Conservation (phyloP, 352 stramenopile genomes). For the Phytophthora melonis region DNA sequence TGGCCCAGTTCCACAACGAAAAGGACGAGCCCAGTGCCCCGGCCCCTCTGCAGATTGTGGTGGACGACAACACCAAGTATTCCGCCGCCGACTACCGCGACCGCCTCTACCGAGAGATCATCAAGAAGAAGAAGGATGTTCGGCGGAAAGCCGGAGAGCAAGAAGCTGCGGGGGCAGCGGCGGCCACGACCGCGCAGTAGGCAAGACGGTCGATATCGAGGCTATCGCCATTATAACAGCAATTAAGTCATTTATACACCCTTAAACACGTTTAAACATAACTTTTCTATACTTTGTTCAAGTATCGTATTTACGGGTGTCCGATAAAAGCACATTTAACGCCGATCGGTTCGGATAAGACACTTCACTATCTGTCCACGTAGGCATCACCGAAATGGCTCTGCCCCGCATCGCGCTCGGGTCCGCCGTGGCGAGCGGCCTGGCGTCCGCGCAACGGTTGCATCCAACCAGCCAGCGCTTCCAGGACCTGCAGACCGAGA, state of each 20-base stretch:
- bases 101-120: conserved; percentile 94
- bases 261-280: background rate
- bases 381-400: conserved; percentile 6
- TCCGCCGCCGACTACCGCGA: conserved; percentile 94
- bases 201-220: background rate
- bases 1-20: conserved; percentile 96
- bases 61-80: conserved; percentile 96
- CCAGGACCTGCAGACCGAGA: conserved; percentile 2
- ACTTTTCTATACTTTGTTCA: background rate
- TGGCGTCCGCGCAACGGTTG: conserved; percentile 41
- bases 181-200: conserved; percentile 21
- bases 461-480: conserved; percentile 25
- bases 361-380: background rate
- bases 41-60: conserved; percentile 82
- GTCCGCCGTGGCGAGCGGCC: conserved; percentile 6
- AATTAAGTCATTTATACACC: conserved; percentile 2
- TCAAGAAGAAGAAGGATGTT: conserved; percentile 94
- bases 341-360: background rate
- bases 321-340: background rate
- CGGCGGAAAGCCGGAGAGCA: conserved; percentile 57
- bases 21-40: conserved; percentile 91
- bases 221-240: background rate
- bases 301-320: background rate
- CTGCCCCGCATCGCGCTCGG: conserved; percentile 4
- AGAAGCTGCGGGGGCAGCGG: conserved; percentile 17